These are phyloP conservation scores for Aspergillus flavus DNA, from an alignment of 2,329 filamentous ascomycete species.

Conservation along the genomic window DNA sequence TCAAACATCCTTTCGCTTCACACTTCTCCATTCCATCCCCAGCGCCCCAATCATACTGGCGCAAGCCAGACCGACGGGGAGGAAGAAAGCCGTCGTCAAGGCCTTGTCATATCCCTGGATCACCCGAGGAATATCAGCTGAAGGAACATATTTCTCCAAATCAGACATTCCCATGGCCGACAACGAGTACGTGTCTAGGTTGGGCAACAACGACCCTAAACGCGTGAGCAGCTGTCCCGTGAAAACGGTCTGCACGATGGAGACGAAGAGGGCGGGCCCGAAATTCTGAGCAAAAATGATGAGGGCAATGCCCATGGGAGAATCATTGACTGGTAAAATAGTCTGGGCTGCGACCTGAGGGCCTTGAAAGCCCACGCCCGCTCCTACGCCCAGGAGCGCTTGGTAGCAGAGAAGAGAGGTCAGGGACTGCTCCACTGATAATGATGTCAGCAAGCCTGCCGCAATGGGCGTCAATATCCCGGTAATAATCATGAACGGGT, in stretches of 20 bases:
- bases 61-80: constrained; percentile 5
- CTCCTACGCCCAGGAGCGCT: constrained; percentile 28
- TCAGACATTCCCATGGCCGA: not conserved
- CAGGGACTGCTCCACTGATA: constrained; percentile 17
- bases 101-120: constrained; percentile 3
- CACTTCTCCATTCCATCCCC: constrained; percentile 6
- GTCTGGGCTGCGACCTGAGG: constrained; percentile 33
- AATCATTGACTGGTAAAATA: constrained; percentile 25
- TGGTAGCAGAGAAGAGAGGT: constrained; percentile 31
- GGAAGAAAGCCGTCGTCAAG: constrained; percentile 4
- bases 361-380: constrained; percentile 31
- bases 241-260: constrained; percentile 35
- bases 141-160: not conserved
- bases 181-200: not conserved
- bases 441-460: constrained; percentile 31
- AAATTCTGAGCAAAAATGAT: constrained; percentile 34
- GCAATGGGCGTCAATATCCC: constrained; percentile 25
- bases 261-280: constrained; percentile 33
- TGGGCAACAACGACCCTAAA: not conserved
- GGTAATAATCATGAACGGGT: constrained; percentile 28
- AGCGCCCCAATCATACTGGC: constrained; percentile 4
- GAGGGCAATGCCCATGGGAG: constrained; percentile 30
- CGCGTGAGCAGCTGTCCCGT: constrained; percentile 22
- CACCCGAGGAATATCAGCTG: not conserved
- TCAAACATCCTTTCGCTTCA: not conserved